Evolutionary conservation across 495 filamentous ascomycete genomes (phyloP).

Genomic region (Aspergillus carlsbadensis): DNA sequence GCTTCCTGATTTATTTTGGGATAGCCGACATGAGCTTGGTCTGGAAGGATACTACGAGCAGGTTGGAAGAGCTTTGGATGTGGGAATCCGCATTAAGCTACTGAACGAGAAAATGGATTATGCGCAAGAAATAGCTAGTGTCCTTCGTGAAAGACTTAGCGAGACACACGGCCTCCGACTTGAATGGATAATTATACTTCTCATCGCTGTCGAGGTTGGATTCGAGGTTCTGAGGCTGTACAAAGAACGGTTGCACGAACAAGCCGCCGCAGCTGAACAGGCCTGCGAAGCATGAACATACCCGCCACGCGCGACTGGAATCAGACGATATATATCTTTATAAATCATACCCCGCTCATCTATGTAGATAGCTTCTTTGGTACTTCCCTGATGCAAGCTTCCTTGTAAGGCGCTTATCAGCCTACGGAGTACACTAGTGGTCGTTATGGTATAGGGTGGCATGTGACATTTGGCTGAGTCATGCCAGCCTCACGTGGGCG

Average conservation of each 20-base stretch:
- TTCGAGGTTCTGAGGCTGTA: slow-evolving; percentile 65
- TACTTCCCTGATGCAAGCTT: neutral
- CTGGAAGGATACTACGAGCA: slow-evolving; percentile 93
- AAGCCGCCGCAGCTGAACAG: slow-evolving; percentile 34
- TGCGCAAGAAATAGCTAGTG: slow-evolving; percentile 89
- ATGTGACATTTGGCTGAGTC: too few relatives aligned
- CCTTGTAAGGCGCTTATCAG: neutral
- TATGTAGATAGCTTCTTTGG: neutral
- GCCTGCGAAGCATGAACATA: neutral
- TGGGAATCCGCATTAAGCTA: slow-evolving; percentile 86
- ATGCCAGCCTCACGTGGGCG: too few relatives aligned
- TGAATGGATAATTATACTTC: slow-evolving; percentile 96
- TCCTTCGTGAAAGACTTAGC: slow-evolving; percentile 83
- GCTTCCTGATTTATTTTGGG: slow-evolving; percentile 96
- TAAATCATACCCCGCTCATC: neutral
- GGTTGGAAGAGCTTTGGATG: slow-evolving; percentile 85
- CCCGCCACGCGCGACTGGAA: neutral
- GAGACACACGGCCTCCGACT: slow-evolving; percentile 82
- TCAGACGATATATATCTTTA: neutral
- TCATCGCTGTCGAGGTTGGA: slow-evolving; percentile 88
- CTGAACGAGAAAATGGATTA: slow-evolving; percentile 98
- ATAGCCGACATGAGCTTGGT: slow-evolving; percentile 80
- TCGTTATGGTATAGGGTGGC: too few relatives aligned
- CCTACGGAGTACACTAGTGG: too few relatives aligned
- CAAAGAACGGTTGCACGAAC: slow-evolving; percentile 52